Evolutionary conservation across 2,329 filamentous ascomycete genomes (phyloP).

Genomic region (Fusarium luffae): DNA sequence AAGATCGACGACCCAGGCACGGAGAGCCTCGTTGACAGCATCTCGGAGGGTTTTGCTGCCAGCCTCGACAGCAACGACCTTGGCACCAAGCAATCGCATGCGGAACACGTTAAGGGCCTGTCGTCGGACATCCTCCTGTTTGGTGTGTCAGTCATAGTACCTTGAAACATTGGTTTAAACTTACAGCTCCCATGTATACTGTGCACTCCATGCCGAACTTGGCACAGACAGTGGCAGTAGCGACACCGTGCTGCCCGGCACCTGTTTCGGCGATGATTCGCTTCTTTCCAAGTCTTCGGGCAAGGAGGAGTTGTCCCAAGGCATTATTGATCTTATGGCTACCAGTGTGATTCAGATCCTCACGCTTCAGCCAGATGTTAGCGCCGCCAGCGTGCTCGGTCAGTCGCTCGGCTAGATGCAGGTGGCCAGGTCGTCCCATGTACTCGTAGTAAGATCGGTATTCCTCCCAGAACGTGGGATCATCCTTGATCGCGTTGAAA

Average conservation of each 20-base stretch:
- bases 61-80: constrained; percentile 91
- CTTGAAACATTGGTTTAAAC: constrained; percentile 35
- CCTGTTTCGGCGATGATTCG: constrained; percentile 98
- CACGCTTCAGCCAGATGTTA: constrained; percentile 97
- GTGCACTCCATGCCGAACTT: constrained; percentile 99
- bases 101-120: constrained; percentile 98
- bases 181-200: constrained; percentile 91
- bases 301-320: constrained; percentile 89
- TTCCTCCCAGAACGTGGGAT: constrained; percentile 96
- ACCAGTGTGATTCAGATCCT: constrained; percentile 97
- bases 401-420: constrained; percentile 88
- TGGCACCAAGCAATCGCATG: constrained; percentile 94
- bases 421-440: constrained; percentile 93
- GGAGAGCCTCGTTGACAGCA: constrained; percentile 94
- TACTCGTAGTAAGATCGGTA: constrained; percentile 96
- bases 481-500: constrained; percentile 87
- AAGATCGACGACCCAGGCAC: constrained; percentile 92
- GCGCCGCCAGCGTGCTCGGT: constrained; percentile 91
- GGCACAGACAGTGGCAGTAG: constrained; percentile 95
- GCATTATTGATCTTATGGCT: constrained; percentile 99
- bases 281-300: constrained; percentile 88
- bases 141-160: constrained; percentile 36
- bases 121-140: constrained; percentile 86
- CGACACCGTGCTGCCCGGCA: constrained; percentile 96
- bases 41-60: constrained; percentile 86